Evolutionary conservation across 441 rosid species (phyloP), one percentile per base, ranked within the genome.

Genomic region (Aquilaria agallochum): DNA sequence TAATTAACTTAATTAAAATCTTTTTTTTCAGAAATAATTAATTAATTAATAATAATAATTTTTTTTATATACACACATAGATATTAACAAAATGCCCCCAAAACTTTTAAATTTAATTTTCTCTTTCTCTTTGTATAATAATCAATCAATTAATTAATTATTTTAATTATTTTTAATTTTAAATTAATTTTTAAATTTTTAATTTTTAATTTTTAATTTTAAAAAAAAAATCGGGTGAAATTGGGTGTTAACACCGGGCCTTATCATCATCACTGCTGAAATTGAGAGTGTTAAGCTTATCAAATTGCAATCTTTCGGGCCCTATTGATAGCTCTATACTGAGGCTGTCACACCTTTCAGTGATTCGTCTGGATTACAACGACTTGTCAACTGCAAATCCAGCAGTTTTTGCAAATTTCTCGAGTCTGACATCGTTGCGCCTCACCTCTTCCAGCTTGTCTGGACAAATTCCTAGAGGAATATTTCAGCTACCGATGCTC

Each of bases 251-350:
- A 15, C 86, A 0, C 58, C 67, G 14, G 2, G 76, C 77, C 0
- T 7, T 87, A n/a, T 79, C 88, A 5, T 66, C 81, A 30, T 75
- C 68, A 0, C 47, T 79, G 52, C 71, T 59, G 0, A 66, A 77
- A 8, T 68, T 84, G n/a, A 49, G 32, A 54, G 78, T 65, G 10
- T 47, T 87, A 72, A 84, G 88, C 76, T 27, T 82, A 81, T 9
- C 50, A 0, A 5, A 33, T 14, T 80, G 88, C 62, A 1, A 20
- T 27, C 56, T 87, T 52, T 69, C 81, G 0, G 93, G 90, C 14
- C 83, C 86, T 2, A 55, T 84, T 2, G 47, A 72, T 64, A 0
- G 40, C 20, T 76, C 85, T 11, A 65, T 82, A 0, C 0, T 9
- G 30, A 0, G 42, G 73, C 58, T 48, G 76, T 82, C 50, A 63